Percentiles rank a stretch among this genome's conserved stretches.
Conservation (phyloP, 2,329 filamentous ascomycete genomes). For the Xylaria sp. region DNA sequence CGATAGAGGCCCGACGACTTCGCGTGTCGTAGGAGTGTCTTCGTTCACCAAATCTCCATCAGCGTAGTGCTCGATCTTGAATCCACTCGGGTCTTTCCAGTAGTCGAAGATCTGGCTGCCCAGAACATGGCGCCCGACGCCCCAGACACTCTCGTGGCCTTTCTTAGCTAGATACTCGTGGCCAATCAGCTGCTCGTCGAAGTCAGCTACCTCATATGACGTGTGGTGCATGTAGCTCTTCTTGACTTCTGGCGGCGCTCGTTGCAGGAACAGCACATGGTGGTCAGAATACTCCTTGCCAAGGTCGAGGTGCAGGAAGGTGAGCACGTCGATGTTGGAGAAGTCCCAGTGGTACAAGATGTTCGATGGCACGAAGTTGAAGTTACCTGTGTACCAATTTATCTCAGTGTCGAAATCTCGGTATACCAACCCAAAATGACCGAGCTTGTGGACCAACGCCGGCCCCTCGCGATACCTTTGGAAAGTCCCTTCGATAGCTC, state of each 20-base stretch:
- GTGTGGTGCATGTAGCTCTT: slow-evolving; percentile 63
- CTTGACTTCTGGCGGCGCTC: slow-evolving; percentile 38
- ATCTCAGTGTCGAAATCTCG: slow-evolving; percentile 49
- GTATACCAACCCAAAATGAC: slow-evolving; percentile 51
- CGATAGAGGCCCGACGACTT: slow-evolving; percentile 38
- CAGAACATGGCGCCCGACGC: slow-evolving; percentile 67
- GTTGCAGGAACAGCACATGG: slow-evolving; percentile 62
- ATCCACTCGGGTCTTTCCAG: slow-evolving; percentile 40
- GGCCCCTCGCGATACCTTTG: slow-evolving; percentile 49
- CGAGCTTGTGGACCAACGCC: slow-evolving; percentile 49
- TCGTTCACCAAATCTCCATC: slow-evolving; percentile 68
- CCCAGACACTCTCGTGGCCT: slow-evolving; percentile 66
- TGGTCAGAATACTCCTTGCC: slow-evolving; percentile 63
- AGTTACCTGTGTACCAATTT: slow-evolving; percentile 48
- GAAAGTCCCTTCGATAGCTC: slow-evolving; percentile 33
- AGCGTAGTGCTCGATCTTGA: slow-evolving; percentile 67
- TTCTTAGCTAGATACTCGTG: slow-evolving; percentile 65
- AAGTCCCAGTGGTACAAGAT: slow-evolving; percentile 39
- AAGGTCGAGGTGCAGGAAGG: slow-evolving; percentile 63
- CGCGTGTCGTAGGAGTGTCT: slow-evolving; percentile 51
- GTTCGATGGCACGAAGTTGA: slow-evolving; percentile 51
- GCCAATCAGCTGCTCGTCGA: slow-evolving; percentile 67
- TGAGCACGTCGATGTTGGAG: slow-evolving; percentile 40
- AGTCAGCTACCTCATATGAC: slow-evolving; percentile 68
- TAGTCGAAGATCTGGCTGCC: slow-evolving; percentile 68